A percentile compares a stretch with the other conserved stretches of the same genome.
These are phyloP conservation scores for Debaryomyces sp. DNA, from an alignment of 1,139 yeast species.

Conservation along the genomic window DNA sequence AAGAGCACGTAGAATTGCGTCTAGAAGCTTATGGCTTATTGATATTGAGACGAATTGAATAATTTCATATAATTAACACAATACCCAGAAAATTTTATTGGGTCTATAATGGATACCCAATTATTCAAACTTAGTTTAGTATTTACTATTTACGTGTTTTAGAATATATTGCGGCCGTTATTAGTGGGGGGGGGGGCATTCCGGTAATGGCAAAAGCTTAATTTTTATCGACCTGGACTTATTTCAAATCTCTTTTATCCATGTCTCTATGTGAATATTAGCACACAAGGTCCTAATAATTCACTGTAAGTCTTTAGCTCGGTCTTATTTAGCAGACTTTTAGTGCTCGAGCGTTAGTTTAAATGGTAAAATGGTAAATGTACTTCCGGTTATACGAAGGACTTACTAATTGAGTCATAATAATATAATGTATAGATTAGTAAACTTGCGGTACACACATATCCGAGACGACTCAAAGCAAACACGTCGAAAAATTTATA, in stretches of 20 bases:
- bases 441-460: slow-evolving; percentile 6
- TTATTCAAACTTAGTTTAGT: not conserved
- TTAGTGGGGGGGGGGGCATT: not conserved
- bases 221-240: not conserved
- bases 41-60: not conserved
- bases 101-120: not conserved
- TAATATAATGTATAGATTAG: not conserved
- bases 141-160: not conserved
- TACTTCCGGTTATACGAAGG: not conserved
- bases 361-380: not conserved
- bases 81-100: not conserved
- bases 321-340: not conserved
- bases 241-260: no score
- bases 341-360: not conserved
- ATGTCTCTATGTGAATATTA: not conserved
- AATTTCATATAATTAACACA: not conserved
- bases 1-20: not conserved
- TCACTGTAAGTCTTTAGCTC: not conserved
- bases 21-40: not conserved
- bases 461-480: slow-evolving; percentile 6
- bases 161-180: not conserved
- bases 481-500: slow-evolving; percentile 6
- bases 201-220: not conserved
- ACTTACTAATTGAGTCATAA: slow-evolving; percentile 2
- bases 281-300: not conserved